phyloP scores from a whole-genome alignment of 371 early-diverging fungal species.

The Thermomucor indicae-seudaticae region DNA sequence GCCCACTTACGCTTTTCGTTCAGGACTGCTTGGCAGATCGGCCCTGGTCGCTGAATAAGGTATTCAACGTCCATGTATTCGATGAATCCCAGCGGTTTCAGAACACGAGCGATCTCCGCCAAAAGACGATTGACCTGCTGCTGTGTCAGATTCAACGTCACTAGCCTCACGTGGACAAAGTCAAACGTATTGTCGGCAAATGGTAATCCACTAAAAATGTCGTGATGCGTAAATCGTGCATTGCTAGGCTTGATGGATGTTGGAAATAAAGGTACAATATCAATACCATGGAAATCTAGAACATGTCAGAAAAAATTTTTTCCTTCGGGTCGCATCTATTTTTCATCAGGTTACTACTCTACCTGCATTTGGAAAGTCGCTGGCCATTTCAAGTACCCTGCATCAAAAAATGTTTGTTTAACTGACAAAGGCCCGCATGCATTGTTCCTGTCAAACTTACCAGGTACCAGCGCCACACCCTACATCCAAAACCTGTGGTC shows the following conservation, averaged over 20 bases:
- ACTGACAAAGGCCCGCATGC: not conserved
- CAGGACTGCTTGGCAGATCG: conserved; percentile 31
- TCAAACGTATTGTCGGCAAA: conserved; percentile 52
- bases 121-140: conserved; percentile 25
- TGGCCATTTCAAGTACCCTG: conserved; percentile 17
- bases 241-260: conserved; percentile 51
- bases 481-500: conserved; percentile 29
- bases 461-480: conserved; percentile 45
- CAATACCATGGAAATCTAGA: conserved; percentile 49
- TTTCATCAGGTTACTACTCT: not conserved
- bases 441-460: conserved; percentile 11
- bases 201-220: conserved; percentile 43
- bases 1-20: conserved; percentile 34
- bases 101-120: conserved; percentile 37
- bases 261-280: conserved; percentile 53
- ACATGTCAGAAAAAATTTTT: not conserved
- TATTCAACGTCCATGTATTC: conserved; percentile 52
- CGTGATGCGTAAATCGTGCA: conserved; percentile 45
- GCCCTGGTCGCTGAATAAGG: conserved; percentile 42
- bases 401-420: not conserved
- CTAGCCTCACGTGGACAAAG: conserved; percentile 49
- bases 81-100: conserved; percentile 49
- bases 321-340: too few species aligned
- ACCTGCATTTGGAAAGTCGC: conserved; percentile 13
- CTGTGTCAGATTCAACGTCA: conserved; percentile 35